Evolutionary conservation across 2,329 filamentous ascomycete species (phyloP), one percentile per base, ranked within the genome.

Genomic region (Mycogone perniciosa): DNA sequence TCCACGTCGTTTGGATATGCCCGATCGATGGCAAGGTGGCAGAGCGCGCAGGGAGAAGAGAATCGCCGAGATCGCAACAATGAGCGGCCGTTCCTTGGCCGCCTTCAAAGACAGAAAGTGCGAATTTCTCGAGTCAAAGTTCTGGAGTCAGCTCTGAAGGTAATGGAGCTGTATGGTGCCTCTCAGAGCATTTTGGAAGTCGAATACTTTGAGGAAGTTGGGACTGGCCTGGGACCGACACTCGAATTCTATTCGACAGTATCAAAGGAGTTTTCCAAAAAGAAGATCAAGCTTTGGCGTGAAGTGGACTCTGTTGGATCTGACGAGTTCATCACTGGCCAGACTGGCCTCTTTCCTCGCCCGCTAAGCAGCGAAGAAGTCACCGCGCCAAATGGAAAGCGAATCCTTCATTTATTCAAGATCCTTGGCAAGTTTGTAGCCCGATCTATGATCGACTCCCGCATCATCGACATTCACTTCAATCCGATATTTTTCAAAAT

Each of bases 1-100:
- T 99, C 92, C 2, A 99, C 95, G 0, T 96, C 93, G 0, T 99
- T 99, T 64, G 93, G 93, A 26, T 99, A 99, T 72, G 92, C 92
- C 39, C 83, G 93, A 56, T 96, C 93, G 13, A 97, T 99, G 93
- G 87, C 86, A 53, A 83, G 92, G 65, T 99, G 95, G 95, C 93
- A 97, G 70, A 96, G 89, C 62, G 84, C 88, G 1, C 90, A 96
- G 65, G 81, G 85, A 26, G 90, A 89, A 57, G 91, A 96, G 53
- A 83, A 80, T 50, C 81, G 92, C 39, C 82, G 88, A 47, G 88
- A 95, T 60, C 84, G 90, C 43, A 86, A 89, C 44, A 92, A 97
- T 59, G 91, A 97, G 56, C 81, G 91, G 9, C 90, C 91, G 2
- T 96, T 95, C 76, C 75, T 97, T 3, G 93, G 93, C 10, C 82